phyloP scores from a whole-genome alignment of 805 yeast species.

The Saccharomyces kudriavzevii region DNA sequence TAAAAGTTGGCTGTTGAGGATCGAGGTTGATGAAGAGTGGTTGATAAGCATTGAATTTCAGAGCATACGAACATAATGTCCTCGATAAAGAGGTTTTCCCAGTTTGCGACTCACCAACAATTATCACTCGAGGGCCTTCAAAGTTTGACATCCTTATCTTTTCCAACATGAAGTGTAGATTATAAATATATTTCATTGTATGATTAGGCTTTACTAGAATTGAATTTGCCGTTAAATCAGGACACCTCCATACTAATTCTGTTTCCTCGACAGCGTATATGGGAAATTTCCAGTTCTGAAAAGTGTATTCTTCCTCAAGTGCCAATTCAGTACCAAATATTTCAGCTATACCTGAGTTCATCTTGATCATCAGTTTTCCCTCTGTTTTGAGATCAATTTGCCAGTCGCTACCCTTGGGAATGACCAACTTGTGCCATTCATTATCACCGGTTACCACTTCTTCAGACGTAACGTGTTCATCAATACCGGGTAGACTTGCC shows the following conservation, averaged over 20 bases:
- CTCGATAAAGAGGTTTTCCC: slow-evolving; percentile 78
- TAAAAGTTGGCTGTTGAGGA: slow-evolving; percentile 61
- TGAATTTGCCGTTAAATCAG: slow-evolving; percentile 26
- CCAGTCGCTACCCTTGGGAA: slow-evolving; percentile 27
- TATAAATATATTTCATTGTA: slow-evolving; percentile 64
- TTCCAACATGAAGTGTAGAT: slow-evolving; percentile 71
- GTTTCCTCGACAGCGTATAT: slow-evolving; percentile 62
- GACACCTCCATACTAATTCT: slow-evolving; percentile 39
- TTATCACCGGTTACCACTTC: slow-evolving; percentile 13
- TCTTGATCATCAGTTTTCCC: slow-evolving; percentile 31
- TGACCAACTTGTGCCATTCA: slow-evolving; percentile 12
- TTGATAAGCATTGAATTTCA: slow-evolving; percentile 49
- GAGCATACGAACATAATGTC: slow-evolving; percentile 65
- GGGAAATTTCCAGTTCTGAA: slow-evolving; percentile 47
- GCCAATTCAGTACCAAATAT: slow-evolving; percentile 91
- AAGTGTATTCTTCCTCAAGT: slow-evolving; percentile 50
- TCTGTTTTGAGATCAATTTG: slow-evolving; percentile 34
- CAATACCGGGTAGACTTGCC: slow-evolving; percentile 18
- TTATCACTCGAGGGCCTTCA: slow-evolving; percentile 43
- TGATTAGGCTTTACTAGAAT: slow-evolving; percentile 48
- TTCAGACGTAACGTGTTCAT: slow-evolving; percentile 7
- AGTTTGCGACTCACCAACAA: slow-evolving; percentile 61
- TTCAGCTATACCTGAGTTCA: slow-evolving; percentile 70
- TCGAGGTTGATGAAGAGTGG: slow-evolving; percentile 77
- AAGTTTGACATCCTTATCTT: slow-evolving; percentile 33